Conservation (phyloP, 257 asterid species). For the Thymus quinquecostatus region DNA sequence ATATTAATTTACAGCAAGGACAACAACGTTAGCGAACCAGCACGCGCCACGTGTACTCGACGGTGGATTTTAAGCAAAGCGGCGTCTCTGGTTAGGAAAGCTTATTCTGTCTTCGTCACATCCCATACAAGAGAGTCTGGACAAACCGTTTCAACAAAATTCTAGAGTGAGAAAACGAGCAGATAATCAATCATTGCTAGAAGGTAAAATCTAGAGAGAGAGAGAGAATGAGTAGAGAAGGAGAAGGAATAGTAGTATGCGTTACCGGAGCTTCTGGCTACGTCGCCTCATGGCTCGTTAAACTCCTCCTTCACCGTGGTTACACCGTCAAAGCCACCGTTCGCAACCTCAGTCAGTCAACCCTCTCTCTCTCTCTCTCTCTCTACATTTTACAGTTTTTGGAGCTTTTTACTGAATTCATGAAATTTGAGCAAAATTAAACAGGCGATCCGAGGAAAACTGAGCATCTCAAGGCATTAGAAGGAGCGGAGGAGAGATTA, state of each 20-base stretch:
- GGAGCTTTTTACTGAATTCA: too few species aligned
- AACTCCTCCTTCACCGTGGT: slow-evolving; percentile 10
- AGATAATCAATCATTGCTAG: too few species aligned
- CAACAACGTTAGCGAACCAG: too few species aligned
- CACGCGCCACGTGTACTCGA: too few species aligned
- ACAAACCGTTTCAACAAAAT: too few species aligned
- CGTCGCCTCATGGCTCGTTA: slow-evolving; percentile 24
- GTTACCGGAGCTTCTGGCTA: slow-evolving; percentile 28
- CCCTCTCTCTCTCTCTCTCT: neutral
- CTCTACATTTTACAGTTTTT: neutral
- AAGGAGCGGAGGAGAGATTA: slow-evolving; percentile 57
- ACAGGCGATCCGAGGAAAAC: slow-evolving; percentile 45
- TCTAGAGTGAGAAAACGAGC: too few species aligned
- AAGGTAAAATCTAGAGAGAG: neutral
- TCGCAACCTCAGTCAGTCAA: slow-evolving; percentile 14
- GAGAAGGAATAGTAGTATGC: slow-evolving; percentile 24
- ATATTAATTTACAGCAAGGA: too few species aligned
- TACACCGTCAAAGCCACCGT: slow-evolving; percentile 23
- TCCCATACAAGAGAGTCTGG: too few species aligned
- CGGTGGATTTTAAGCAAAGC: too few species aligned
- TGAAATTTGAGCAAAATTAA: too few species aligned
- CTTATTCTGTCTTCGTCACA: too few species aligned
- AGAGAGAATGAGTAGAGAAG: slow-evolving; percentile 8
- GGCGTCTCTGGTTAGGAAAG: too few species aligned
- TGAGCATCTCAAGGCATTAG: slow-evolving; percentile 45